A percentile compares a stretch with the other conserved stretches of the same genome.
Evolutionary conservation across 106 monocot species (phyloP).

Genomic region (Dendrobium officinale): DNA sequence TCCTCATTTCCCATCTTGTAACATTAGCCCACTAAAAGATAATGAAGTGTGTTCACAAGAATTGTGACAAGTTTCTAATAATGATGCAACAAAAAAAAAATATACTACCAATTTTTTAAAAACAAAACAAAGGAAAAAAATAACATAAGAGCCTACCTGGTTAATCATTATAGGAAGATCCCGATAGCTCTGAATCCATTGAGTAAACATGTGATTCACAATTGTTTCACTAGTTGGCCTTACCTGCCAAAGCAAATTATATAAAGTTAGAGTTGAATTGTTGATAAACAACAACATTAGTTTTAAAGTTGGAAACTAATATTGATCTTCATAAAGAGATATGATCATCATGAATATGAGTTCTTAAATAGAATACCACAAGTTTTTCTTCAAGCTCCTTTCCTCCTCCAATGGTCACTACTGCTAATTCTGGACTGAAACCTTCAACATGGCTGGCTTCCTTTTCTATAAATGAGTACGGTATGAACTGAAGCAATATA

Average conservation of each 20-base stretch:
- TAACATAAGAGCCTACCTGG: constrained; percentile 40
- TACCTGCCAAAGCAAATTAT: constrained; percentile 44
- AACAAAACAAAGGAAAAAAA: neutral
- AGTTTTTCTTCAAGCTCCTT: constrained; percentile 99
- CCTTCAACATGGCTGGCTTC: constrained; percentile 98
- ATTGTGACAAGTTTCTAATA: neutral
- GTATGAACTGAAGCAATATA: constrained; percentile 58
- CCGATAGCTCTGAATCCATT: constrained; percentile 98
- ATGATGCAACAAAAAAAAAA: neutral
- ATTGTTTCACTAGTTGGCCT: constrained; percentile 99
- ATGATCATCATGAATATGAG: neutral
- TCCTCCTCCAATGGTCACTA: constrained; percentile 98
- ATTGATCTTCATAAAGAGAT: neutral
- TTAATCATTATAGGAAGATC: constrained; percentile 98
- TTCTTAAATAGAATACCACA: constrained; percentile 48
- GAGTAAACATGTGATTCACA: constrained; percentile 99
- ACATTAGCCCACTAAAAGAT: constrained; percentile 89
- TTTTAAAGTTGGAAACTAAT: neutral
- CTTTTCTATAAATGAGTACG: constrained; percentile 95
- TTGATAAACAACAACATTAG: neutral
- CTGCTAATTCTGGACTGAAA: constrained; percentile 89
- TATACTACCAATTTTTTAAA: neutral
- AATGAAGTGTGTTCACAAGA: neutral
- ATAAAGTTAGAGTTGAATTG: neutral
- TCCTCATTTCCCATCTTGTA: constrained; percentile 99